phyloP scores from a whole-genome alignment of 2,329 filamentous ascomycete species.

The Fusarium sp. region DNA sequence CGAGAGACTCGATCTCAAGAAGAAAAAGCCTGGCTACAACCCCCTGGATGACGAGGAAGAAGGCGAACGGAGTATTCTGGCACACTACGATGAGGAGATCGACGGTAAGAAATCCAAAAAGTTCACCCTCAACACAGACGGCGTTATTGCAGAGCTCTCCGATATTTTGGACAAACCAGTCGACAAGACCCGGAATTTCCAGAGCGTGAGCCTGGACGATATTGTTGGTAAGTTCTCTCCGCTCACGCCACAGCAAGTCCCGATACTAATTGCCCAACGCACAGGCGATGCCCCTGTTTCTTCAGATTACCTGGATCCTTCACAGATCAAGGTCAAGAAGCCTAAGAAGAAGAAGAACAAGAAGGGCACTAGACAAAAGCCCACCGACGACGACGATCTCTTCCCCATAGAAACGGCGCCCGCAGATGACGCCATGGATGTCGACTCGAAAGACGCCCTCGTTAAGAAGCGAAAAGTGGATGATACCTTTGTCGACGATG shows the following conservation, averaged over 20 bases:
- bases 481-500: slow-evolving; percentile 83
- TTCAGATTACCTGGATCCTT: slow-evolving; percentile 89
- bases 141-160: slow-evolving; percentile 71
- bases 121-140: slow-evolving; percentile 85
- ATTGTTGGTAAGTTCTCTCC: slow-evolving; percentile 59
- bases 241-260: neutral
- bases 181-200: slow-evolving; percentile 68
- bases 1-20: slow-evolving; percentile 85
- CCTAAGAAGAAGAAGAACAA: slow-evolving; percentile 93
- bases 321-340: slow-evolving; percentile 92
- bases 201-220: slow-evolving; percentile 83
- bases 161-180: slow-evolving; percentile 62
- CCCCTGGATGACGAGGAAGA: slow-evolving; percentile 76
- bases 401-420: slow-evolving; percentile 55
- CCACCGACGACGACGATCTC: slow-evolving; percentile 69
- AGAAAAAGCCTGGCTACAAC: slow-evolving; percentile 89
- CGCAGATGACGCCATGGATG: slow-evolving; percentile 71
- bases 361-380: slow-evolving; percentile 77
- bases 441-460: slow-evolving; percentile 67
- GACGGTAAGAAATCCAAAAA: slow-evolving; percentile 86
- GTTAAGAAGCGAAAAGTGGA: slow-evolving; percentile 70
- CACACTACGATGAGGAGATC: slow-evolving; percentile 96
- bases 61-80: slow-evolving; percentile 73
- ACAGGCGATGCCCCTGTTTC: slow-evolving; percentile 50
- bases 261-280: slow-evolving; percentile 17